Conservation (phyloP, 371 early-diverging fungal species). For the Blastocladiella emersonii region DNA sequence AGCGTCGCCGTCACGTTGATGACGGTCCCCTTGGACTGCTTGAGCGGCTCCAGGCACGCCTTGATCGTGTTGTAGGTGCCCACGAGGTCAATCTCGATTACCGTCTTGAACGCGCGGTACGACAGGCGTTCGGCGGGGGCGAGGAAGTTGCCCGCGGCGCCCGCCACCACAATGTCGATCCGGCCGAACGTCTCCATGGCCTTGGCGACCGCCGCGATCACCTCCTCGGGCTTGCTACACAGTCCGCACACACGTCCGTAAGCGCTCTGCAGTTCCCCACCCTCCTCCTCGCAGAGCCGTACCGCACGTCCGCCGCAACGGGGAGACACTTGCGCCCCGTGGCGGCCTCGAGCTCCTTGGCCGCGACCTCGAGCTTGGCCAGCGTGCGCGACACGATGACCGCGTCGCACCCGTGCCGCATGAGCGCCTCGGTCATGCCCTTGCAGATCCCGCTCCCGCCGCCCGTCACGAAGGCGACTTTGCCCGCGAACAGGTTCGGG, state of each 20-base stretch:
- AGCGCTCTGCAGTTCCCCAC: too few species aligned
- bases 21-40: slow-evolving; percentile 47
- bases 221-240: slow-evolving; percentile 36
- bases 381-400: slow-evolving; percentile 17
- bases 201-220: slow-evolving; percentile 44
- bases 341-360: slow-evolving; percentile 41
- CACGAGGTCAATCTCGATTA: slow-evolving; percentile 33
- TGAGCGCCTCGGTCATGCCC: slow-evolving; percentile 63
- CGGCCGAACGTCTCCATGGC: slow-evolving; percentile 48
- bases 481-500: slow-evolving; percentile 28
- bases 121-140: slow-evolving; percentile 47
- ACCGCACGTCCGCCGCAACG: slow-evolving; percentile 19
- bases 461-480: slow-evolving; percentile 47
- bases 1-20: slow-evolving; percentile 53
- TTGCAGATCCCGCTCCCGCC: slow-evolving; percentile 56
- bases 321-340: slow-evolving; percentile 25
- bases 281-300: too few species aligned
- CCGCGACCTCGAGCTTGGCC: slow-evolving; percentile 46
- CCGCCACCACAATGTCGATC: slow-evolving; percentile 50
- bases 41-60: slow-evolving; percentile 52
- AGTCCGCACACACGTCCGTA: too few species aligned
- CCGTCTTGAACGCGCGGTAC: slow-evolving; percentile 53
- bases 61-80: slow-evolving; percentile 67
- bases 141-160: slow-evolving; percentile 70
- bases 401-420: slow-evolving; percentile 34